Evolutionary conservation across 768 basidiomycete species (phyloP).

Genomic region (Phlegmacium glaucopus): DNA sequence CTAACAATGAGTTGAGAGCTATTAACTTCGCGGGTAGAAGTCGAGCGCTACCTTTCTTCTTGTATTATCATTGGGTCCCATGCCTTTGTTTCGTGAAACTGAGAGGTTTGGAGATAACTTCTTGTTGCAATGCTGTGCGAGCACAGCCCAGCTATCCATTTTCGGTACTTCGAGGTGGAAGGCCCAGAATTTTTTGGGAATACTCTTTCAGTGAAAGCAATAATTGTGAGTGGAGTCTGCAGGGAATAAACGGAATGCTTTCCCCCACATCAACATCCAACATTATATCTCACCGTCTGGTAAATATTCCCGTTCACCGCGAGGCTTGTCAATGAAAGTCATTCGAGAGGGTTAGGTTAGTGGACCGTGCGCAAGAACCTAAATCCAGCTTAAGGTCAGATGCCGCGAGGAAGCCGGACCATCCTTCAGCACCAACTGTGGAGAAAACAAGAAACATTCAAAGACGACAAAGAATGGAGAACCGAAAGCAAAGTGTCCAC

Average conservation of each 20-base stretch:
- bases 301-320: background rate
- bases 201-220: too few relatives aligned
- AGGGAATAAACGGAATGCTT: background rate
- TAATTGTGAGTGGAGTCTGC: background rate
- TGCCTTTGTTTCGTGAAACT: too few relatives aligned
- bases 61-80: too few relatives aligned
- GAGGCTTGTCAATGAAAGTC: background rate
- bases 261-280: background rate
- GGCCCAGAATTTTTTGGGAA: too few relatives aligned
- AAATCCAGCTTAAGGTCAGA: conserved; percentile 9
- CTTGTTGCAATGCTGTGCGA: too few relatives aligned
- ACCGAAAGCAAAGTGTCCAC: conserved; percentile 18
- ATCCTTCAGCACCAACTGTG: background rate
- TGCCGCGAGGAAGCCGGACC: conserved; percentile 24
- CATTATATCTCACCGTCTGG: background rate
- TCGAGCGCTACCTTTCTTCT: too few relatives aligned
- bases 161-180: too few relatives aligned
- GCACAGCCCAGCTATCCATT: too few relatives aligned
- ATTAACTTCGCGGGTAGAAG: too few relatives aligned
- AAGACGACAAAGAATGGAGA: conserved; percentile 28
- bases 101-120: too few relatives aligned
- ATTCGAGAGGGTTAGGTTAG: conserved; percentile 5
- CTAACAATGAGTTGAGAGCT: too few relatives aligned
- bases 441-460: conserved; percentile 21
- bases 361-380: conserved; percentile 22